Evolutionary conservation across 495 filamentous ascomycete genomes (phyloP), one percentile per base, ranked within the genome.

Genomic region (Neohortaea acidophila): DNA sequence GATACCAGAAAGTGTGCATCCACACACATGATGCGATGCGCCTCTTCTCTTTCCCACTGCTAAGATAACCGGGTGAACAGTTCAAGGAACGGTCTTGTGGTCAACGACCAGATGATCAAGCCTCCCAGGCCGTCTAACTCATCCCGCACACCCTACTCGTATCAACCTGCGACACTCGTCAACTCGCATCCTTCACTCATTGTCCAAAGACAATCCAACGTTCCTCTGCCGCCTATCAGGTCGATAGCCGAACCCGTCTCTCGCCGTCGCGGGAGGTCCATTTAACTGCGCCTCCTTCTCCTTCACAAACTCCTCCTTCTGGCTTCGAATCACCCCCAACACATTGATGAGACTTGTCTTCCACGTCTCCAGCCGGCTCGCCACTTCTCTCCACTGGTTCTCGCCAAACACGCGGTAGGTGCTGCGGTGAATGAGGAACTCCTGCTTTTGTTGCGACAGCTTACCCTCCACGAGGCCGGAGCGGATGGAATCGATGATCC

Each of bases 401-500:
- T 93, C 81, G 41, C 83, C 83, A 51, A 99, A 96, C 19, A 93
- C 87, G 21, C 89, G 73, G 69, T 94, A 93, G 39, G 84, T 91
- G 46, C 81, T 82, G 44, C 84, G 71, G 64, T 99, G 89, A 29
- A 99, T 81, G 11, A 94, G 66, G 69, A 99, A 96, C 20, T 84
- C 79, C 54, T 84, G 73, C 46, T 82, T 82, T 51, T 84, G 70
- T 64, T 99, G 89, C 17, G 76, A 82, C 35, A 99, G 69, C 59
- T 89, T 86, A 45, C 89, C 89, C 64, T 97, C 89, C 36, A 96
- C 80, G 14, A 97, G 75, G 23, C 82, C 81, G 27, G 85, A 83
- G 27, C 91, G 81, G 60, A 97, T 93, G 34, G 87, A 84, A 59
- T 97, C 91, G 47, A 97, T 97, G 36, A 93, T 79, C 89, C 89